Percentiles rank a stretch among this genome's conserved stretches.
These are phyloP conservation scores for Fusarium verticillioides DNA, from an alignment of 2,329 filamentous ascomycete genomes.

Conservation along the genomic window DNA sequence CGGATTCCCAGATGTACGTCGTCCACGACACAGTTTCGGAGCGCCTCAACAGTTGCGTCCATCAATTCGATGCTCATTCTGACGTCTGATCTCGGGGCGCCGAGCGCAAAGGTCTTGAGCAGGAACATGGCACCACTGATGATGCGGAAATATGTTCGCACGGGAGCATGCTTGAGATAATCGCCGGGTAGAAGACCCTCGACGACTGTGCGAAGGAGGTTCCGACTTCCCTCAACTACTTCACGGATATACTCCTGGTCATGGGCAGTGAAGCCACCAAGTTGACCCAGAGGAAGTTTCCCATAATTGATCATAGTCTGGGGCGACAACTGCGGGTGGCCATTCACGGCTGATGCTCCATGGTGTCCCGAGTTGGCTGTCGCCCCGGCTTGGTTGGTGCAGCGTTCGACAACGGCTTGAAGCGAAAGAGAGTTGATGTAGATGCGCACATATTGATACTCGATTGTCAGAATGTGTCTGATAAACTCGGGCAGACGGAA, in stretches of 20 bases:
- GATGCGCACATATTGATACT: constrained; percentile 94
- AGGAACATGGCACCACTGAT: constrained; percentile 88
- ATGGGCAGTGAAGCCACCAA: constrained; percentile 71
- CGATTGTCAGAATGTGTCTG: constrained; percentile 85
- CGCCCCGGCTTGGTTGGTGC: constrained; percentile 74
- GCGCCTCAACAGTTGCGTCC: constrained; percentile 77
- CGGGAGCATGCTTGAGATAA: constrained; percentile 84
- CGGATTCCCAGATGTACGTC: constrained; percentile 87
- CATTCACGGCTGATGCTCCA: constrained; percentile 47
- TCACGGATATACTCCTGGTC: constrained; percentile 80
- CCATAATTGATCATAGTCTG: constrained; percentile 74
- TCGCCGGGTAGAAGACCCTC: constrained; percentile 78
- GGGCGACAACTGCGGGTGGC: constrained; percentile 61
- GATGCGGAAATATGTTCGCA: constrained; percentile 87
- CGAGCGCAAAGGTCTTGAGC: constrained; percentile 84
- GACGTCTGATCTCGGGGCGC: constrained; percentile 81
- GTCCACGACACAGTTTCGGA: constrained; percentile 83
- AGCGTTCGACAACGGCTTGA: constrained; percentile 94
- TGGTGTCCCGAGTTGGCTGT: constrained; percentile 52
- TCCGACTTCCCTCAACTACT: constrained; percentile 81
- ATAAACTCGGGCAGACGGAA: constrained; percentile 75
- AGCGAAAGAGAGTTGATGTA: constrained; percentile 95
- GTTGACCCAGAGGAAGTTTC: constrained; percentile 70
- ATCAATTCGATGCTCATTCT: constrained; percentile 79
- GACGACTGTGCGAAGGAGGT: constrained; percentile 80